Percentiles rank a stretch among this genome's conserved stretches.
Conservation (phyloP, 2,329 filamentous ascomycete species). For the Sclerotinia borealis region DNA sequence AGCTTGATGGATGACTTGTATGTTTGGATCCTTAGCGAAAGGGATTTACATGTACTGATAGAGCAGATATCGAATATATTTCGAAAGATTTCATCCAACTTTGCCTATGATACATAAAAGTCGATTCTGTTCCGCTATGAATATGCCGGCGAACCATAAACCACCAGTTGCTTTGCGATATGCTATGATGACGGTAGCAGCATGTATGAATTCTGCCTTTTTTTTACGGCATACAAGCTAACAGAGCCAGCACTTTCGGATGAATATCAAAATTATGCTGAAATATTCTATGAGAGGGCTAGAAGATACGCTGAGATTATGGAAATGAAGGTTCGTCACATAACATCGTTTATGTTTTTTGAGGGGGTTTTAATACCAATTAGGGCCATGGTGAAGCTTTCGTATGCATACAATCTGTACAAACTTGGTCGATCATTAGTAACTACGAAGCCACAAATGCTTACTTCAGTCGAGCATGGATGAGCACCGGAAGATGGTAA, state of each 20-base stretch:
- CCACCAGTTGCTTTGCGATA: slow-evolving; percentile 82
- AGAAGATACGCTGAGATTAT: slow-evolving; percentile 78
- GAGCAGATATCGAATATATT: slow-evolving; percentile 64
- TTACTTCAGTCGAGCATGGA: slow-evolving; percentile 78
- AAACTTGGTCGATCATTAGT: slow-evolving; percentile 70
- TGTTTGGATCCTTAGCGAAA: not conserved
- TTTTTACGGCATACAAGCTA: not conserved
- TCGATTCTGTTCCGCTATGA: slow-evolving; percentile 69
- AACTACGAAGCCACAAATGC: slow-evolving; percentile 80
- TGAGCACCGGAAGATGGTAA: slow-evolving; percentile 64
- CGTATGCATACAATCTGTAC: slow-evolving; percentile 71
- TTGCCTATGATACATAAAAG: slow-evolving; percentile 73
- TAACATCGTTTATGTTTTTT: not conserved
- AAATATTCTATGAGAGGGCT: slow-evolving; percentile 74
- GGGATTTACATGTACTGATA: slow-evolving; percentile 12
- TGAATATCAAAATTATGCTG: slow-evolving; percentile 66
- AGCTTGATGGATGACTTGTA: slow-evolving; percentile 81
- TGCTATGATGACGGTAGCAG: slow-evolving; percentile 78
- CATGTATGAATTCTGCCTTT: slow-evolving; percentile 34
- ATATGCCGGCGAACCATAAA: slow-evolving; percentile 63
- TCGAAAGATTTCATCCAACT: slow-evolving; percentile 65
- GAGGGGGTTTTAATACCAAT: not conserved
- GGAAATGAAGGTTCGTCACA: slow-evolving; percentile 61
- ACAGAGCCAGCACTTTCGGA: slow-evolving; percentile 46
- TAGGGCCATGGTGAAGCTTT: slow-evolving; percentile 72